Evolutionary conservation across 257 asterid genomes (phyloP).

Genomic region (Fraxinus pennsylvanica): DNA sequence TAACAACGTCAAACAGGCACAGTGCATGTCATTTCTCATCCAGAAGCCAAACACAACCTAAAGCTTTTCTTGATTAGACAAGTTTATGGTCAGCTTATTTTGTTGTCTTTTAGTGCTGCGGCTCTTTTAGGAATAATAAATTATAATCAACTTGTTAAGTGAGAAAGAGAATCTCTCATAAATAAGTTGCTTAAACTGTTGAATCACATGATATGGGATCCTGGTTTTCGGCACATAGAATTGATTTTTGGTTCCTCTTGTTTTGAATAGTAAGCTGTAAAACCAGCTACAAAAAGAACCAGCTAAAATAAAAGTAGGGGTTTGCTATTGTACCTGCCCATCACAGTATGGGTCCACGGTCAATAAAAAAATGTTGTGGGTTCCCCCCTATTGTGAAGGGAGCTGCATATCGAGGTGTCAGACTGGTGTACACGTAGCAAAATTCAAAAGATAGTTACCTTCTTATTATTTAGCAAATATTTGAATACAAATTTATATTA

Average conservation of each 20-base stretch:
- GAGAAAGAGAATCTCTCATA: not conserved
- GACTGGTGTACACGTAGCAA: no score
- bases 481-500: no score
- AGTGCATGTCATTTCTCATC: conserved; percentile 56
- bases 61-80: not conserved
- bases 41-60: conserved; percentile 36
- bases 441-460: no score
- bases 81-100: not conserved
- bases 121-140: not conserved
- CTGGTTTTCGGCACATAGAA: not conserved
- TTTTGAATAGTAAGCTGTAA: not conserved
- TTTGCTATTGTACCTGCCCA: no score
- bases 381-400: no score
- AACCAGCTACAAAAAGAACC: no score
- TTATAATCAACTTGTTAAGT: not conserved
- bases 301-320: no score
- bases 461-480: no score
- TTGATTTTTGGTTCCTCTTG: not conserved
- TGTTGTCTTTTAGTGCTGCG: not conserved
- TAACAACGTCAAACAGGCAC: conserved; percentile 47
- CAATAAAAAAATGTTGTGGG: no score
- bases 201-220: not conserved
- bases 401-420: no score
- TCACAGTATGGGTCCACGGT: no score
- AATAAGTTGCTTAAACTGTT: not conserved